A percentile compares a stretch with the other conserved stretches of the same genome.
Evolutionary conservation across 1,139 yeast species (phyloP).

Genomic region (Wickerhamiella infanticola): DNA sequence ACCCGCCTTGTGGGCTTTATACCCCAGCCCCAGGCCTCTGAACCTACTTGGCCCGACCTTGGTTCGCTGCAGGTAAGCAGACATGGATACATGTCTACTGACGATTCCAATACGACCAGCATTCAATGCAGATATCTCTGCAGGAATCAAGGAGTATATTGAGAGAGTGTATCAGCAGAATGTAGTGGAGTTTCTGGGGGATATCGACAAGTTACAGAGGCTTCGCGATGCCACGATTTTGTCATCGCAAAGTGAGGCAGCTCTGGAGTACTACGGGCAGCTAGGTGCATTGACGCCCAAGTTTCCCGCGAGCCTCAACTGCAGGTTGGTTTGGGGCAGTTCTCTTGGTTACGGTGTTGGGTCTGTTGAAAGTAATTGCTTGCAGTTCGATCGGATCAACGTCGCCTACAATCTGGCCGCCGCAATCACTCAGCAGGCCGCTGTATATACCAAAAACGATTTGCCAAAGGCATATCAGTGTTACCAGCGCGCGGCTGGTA

Average conservation of each 20-base stretch:
- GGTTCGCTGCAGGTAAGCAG: background rate
- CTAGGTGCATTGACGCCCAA: slow-evolving; percentile 25
- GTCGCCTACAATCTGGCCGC: slow-evolving; percentile 44
- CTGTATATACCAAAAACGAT: slow-evolving; percentile 24
- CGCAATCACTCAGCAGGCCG: slow-evolving; percentile 27
- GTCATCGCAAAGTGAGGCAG: slow-evolving; percentile 4
- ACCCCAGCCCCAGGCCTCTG: no score
- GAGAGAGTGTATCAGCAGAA: slow-evolving; percentile 51
- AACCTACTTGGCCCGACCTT: no score
- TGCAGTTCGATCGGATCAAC: slow-evolving; percentile 43
- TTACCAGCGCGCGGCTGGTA: slow-evolving; percentile 57
- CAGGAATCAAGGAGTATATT: slow-evolving; percentile 36
- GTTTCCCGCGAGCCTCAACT: slow-evolving; percentile 30
- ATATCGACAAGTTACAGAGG: slow-evolving; percentile 31
- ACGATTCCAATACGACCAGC: slow-evolving; percentile 4
- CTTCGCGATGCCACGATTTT: slow-evolving; percentile 23
- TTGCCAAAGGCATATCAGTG: slow-evolving; percentile 46
- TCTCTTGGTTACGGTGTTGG: slow-evolving; percentile 44
- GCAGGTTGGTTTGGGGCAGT: slow-evolving; percentile 35
- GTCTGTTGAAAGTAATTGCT: background rate
- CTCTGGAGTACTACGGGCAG: slow-evolving; percentile 22
- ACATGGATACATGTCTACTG: slow-evolving; percentile 4
- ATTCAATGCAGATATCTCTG: slow-evolving; percentile 15
- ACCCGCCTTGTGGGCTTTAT: no score
- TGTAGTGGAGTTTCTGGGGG: slow-evolving; percentile 39